These are phyloP conservation scores for Paecilomyces niveus DNA, from an alignment of 2,329 filamentous ascomycete species.

Conservation along the genomic window DNA sequence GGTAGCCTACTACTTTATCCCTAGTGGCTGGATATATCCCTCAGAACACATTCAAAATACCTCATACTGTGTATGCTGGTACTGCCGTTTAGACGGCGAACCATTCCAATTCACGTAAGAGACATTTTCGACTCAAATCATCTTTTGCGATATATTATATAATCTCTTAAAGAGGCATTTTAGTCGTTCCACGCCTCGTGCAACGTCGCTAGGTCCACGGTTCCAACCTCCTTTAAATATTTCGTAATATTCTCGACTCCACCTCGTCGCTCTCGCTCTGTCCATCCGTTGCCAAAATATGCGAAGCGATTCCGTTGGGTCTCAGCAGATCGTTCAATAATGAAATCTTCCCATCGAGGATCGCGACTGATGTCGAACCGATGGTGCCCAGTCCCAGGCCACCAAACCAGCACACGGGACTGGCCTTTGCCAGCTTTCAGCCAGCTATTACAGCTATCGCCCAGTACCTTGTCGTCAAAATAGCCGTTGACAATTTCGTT, in stretches of 20 bases:
- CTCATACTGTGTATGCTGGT: too few relatives aligned
- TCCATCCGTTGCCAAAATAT: slow-evolving; percentile 4
- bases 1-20: background rate
- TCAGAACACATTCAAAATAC: background rate
- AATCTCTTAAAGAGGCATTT: background rate
- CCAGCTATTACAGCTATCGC: slow-evolving; percentile 3
- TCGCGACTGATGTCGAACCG: slow-evolving; percentile 4
- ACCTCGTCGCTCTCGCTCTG: slow-evolving; percentile 1
- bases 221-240: slow-evolving; percentile 3
- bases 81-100: too few relatives aligned
- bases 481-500: background rate
- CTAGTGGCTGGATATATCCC: background rate
- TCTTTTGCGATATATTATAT: too few relatives aligned
- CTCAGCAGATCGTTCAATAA: slow-evolving; percentile 1
- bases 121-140: too few relatives aligned
- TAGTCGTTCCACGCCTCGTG: slow-evolving; percentile 5
- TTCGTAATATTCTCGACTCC: background rate
- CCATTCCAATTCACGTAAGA: too few relatives aligned
- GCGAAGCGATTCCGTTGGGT: slow-evolving; percentile 3
- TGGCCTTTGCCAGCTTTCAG: slow-evolving; percentile 4
- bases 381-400: slow-evolving; percentile 4
- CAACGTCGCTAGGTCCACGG: slow-evolving; percentile 2
- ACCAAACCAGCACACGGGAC: background rate
- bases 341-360: slow-evolving; percentile 4
- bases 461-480: slow-evolving; percentile 3